Evolutionary conservation across 1,284 basidiomycete genomes (phyloP), one percentile per base, ranked within the genome.

Genomic region (Pseudozyma sp.): DNA sequence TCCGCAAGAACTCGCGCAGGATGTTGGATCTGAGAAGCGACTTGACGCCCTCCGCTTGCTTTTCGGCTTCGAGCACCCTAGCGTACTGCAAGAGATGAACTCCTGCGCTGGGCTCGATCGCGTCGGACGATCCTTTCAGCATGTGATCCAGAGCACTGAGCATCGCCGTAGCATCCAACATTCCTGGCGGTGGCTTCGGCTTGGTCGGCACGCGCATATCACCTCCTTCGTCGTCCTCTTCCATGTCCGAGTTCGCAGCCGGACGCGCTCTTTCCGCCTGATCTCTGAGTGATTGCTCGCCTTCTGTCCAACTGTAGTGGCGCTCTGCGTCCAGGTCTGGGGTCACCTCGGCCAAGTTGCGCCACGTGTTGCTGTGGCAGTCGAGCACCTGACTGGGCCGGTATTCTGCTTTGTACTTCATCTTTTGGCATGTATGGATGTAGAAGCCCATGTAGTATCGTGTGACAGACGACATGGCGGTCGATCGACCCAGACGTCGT

Each of bases 401-500:
- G 76, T 95, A 99, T 56, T 96, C 92, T 29, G 90, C 94, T 85
- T 99, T 99, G 86, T 99, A 99, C 64, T 88, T 88, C 97, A 99
- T 99, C 86, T 99, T 99, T 57, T 87, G 89, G 79, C 95, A 99
- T 0, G 53, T 57, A 51, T 75, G 66, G 40, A 80, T 78, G 65
- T 78, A 80, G 54, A 66, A 80, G 39, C 78, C 77, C 51, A 79
- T 40, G 44, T 78, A 78, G 54, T 75, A 79, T 47, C 40, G 63
- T 8, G 35, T 42, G 11, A 78, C 35, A 1, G 33, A 44, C 17
- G 64, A 3, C 60, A 67, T 64, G n/a, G 44, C 52, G 14, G n/a
- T 17, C 44, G 60, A 49, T 2, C 72, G 61, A 30, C 54, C 58
- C n/a, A 83, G 67, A 33, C 74, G 75, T 34, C 57, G 48, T 13